These are phyloP conservation scores for Arachis monticola DNA, from an alignment of 331 rosid genomes.

Conservation along the genomic window DNA sequence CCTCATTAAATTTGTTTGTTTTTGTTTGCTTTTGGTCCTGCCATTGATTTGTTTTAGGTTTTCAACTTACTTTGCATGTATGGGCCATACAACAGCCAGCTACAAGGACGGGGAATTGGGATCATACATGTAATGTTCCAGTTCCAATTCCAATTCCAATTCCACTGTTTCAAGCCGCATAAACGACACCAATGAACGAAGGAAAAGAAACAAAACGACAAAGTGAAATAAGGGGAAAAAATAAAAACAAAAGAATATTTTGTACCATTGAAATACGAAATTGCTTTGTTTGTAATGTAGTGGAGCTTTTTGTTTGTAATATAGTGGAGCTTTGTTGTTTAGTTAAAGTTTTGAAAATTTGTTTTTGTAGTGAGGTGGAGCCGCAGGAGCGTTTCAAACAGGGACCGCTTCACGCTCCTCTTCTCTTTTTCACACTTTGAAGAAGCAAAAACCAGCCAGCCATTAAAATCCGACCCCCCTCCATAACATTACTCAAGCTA, in stretches of 20 bases:
- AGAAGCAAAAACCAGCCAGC: constrained; percentile 5
- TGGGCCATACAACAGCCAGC: not conserved
- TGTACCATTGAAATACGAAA: not conserved
- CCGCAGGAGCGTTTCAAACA: constrained; percentile 54
- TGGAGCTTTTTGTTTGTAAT: too few species aligned
- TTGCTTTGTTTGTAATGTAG: too few species aligned
- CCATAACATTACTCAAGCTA: too few species aligned
- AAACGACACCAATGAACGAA: constrained; percentile 7
- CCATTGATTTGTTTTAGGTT: too few species aligned
- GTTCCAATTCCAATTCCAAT: not conserved
- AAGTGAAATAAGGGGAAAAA: too few species aligned
- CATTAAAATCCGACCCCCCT: not conserved
- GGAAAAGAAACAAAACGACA: constrained; percentile 31
- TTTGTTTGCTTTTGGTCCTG: too few species aligned
- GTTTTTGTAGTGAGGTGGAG: constrained; percentile 40
- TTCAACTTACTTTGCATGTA: too few species aligned
- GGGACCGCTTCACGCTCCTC: constrained; percentile 42
- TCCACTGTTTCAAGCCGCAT: not conserved
- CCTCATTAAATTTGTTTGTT: too few species aligned
- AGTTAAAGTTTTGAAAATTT: not conserved
- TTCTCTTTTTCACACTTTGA: constrained; percentile 27
- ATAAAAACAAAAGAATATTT: not conserved
- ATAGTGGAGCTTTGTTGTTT: not conserved
- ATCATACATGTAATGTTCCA: not conserved
- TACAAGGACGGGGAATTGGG: not conserved